These are phyloP conservation scores for Erigeron philadelphicus DNA, from an alignment of 140 eudicot species.

Conservation along the genomic window DNA sequence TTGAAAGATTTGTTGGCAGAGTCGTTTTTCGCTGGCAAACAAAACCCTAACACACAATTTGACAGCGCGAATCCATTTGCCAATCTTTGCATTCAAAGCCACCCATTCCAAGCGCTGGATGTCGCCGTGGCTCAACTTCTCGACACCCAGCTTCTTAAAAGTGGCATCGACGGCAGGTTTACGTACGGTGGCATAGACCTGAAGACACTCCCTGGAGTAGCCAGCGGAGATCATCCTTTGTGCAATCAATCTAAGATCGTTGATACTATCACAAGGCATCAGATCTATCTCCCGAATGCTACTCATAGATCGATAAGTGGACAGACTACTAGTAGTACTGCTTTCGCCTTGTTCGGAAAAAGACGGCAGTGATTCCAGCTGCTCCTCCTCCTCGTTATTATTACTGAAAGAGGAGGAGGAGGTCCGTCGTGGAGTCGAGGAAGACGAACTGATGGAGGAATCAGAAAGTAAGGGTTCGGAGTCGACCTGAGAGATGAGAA, in stretches of 20 bases:
- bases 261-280: constrained; percentile 32
- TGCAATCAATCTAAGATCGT: constrained; percentile 40
- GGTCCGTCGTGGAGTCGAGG: neutral
- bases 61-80: constrained; percentile 50
- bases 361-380: too few relatives aligned
- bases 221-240: constrained; percentile 51
- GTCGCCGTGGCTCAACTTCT: constrained; percentile 50
- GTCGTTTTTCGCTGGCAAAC: constrained; percentile 39
- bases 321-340: constrained; percentile 6
- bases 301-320: constrained; percentile 43
- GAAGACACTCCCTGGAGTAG: constrained; percentile 40
- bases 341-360: constrained; percentile 15
- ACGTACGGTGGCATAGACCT: constrained; percentile 48
- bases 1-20: constrained; percentile 43
- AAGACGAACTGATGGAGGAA: constrained; percentile 24
- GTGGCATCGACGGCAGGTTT: constrained; percentile 36
- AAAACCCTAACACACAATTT: constrained; percentile 40
- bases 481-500: constrained; percentile 47
- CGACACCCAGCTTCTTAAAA: constrained; percentile 39
- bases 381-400: neutral
- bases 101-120: constrained; percentile 61
- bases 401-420: too few relatives aligned
- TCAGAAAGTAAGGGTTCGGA: constrained; percentile 40
- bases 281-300: constrained; percentile 58
- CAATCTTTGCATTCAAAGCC: constrained; percentile 40